Percentiles rank a stretch among this genome's conserved stretches.
Evolutionary conservation across 78 protist genomes (phyloP).

Genomic region (Pigoraptor vietnamica): DNA sequence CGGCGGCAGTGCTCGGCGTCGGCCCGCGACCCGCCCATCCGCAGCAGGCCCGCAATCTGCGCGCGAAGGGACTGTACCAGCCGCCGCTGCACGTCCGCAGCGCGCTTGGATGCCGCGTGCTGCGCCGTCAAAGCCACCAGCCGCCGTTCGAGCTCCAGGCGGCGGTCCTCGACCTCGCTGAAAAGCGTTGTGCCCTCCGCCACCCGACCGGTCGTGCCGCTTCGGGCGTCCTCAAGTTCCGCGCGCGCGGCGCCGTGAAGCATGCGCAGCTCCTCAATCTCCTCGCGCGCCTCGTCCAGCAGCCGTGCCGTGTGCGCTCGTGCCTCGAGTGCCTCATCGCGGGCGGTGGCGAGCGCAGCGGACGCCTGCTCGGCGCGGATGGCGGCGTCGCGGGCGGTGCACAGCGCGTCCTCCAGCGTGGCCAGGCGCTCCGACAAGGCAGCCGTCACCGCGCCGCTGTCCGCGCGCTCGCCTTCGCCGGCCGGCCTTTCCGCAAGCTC

Average conservation of each 20-base stretch:
- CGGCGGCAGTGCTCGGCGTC: not conserved
- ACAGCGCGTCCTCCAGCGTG: not conserved
- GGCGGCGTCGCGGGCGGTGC: not conserved
- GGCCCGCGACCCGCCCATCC: not conserved
- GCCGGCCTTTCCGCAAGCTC: not conserved
- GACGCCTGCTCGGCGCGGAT: not conserved
- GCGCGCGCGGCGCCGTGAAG: not conserved
- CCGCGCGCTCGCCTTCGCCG: not conserved
- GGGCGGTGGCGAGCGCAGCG: not conserved
- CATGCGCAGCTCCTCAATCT: not conserved
- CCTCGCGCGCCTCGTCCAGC: not conserved
- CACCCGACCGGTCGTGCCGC: not conserved
- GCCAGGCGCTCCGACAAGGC: not conserved
- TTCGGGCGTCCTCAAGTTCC: not conserved
- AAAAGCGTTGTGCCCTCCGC: not conserved
- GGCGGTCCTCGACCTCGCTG: not conserved
- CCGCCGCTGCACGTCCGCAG: not conserved
- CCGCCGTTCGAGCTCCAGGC: not conserved
- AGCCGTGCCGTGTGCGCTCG: not conserved
- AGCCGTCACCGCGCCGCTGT: not conserved
- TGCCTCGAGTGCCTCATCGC: not conserved
- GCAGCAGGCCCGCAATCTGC: not conserved
- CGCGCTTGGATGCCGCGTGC: not conserved
- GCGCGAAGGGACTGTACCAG: not conserved
- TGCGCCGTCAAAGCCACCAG: not conserved